Evolutionary conservation across 2,329 filamentous ascomycete genomes (phyloP).

Genomic region (Cylindrodendrum hubeiense): DNA sequence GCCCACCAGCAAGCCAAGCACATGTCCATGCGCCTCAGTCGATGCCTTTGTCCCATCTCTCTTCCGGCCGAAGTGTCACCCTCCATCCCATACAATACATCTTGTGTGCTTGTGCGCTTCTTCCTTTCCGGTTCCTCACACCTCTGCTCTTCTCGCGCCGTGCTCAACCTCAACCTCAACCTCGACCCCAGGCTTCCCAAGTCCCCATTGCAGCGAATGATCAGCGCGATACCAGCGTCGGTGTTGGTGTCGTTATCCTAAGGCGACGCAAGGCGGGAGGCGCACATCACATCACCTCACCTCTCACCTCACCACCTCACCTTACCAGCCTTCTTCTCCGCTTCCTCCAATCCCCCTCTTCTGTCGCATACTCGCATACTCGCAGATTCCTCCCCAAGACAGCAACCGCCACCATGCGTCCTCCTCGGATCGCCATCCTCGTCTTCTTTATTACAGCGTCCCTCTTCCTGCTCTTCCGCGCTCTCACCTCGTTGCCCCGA

Average conservation of each 20-base stretch:
- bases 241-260: constrained; percentile 10
- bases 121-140: constrained; percentile 20
- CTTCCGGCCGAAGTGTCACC: background rate
- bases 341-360: constrained; percentile 5
- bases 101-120: constrained; percentile 2
- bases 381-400: background rate
- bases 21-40: background rate
- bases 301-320: constrained; percentile 33
- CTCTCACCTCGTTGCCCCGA: constrained; percentile 56
- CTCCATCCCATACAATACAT: background rate
- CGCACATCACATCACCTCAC: constrained; percentile 36
- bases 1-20: too few relatives aligned
- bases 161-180: background rate
- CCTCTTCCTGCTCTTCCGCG: constrained; percentile 67
- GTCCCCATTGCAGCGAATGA: constrained; percentile 13
- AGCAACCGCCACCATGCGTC: constrained; percentile 19
- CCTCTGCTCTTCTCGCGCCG: constrained; percentile 14
- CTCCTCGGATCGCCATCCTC: constrained; percentile 54
- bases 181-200: constrained; percentile 3
- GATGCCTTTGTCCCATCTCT: too few relatives aligned
- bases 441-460: constrained; percentile 65
- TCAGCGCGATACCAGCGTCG: constrained; percentile 1
- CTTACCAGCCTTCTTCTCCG: constrained; percentile 12
- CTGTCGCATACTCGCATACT: background rate
- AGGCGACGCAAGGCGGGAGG: constrained; percentile 15